A percentile compares a stretch with the other conserved stretches of the same genome.
These are phyloP conservation scores for Dictyostelium capitatum DNA, from an alignment of 78 protist genomes.

Conservation along the genomic window DNA sequence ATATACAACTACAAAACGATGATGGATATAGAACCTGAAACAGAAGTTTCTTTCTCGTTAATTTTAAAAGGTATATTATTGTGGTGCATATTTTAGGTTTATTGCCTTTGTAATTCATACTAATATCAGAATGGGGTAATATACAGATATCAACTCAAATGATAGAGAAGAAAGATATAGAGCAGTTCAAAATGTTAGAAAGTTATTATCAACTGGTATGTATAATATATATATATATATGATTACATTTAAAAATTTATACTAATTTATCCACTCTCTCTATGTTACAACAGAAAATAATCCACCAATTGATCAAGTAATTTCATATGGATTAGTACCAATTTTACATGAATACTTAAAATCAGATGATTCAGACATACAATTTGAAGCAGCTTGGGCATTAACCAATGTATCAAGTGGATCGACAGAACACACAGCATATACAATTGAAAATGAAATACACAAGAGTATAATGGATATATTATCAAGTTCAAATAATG, in stretches of 20 bases:
- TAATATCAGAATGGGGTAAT: too few species aligned
- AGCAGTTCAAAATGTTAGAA: constrained; percentile 14
- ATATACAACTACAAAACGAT: too few species aligned
- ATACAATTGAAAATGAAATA: background rate
- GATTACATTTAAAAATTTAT: too few species aligned
- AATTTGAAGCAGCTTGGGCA: constrained; percentile 24
- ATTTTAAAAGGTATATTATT: too few species aligned
- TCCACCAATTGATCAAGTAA: constrained; percentile 20
- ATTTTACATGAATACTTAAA: constrained; percentile 10
- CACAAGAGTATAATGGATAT: constrained; percentile 7
- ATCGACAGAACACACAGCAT: background rate
- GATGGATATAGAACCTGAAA: too few species aligned
- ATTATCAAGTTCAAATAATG: background rate
- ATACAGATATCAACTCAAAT: too few species aligned
- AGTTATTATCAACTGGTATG: constrained; percentile 20
- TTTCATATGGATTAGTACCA: constrained; percentile 13
- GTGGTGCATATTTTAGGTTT: too few species aligned
- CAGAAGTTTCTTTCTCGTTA: too few species aligned
- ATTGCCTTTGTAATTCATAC: too few species aligned
- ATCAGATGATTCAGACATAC: background rate
- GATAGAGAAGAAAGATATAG: background rate
- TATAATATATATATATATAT: too few species aligned
- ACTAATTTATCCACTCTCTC: too few species aligned
- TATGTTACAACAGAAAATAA: background rate
- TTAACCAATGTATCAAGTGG: constrained; percentile 5